Evolutionary conservation across 306 rosid genomes (phyloP).

Genomic region (Hylodesmum podocarpum): DNA sequence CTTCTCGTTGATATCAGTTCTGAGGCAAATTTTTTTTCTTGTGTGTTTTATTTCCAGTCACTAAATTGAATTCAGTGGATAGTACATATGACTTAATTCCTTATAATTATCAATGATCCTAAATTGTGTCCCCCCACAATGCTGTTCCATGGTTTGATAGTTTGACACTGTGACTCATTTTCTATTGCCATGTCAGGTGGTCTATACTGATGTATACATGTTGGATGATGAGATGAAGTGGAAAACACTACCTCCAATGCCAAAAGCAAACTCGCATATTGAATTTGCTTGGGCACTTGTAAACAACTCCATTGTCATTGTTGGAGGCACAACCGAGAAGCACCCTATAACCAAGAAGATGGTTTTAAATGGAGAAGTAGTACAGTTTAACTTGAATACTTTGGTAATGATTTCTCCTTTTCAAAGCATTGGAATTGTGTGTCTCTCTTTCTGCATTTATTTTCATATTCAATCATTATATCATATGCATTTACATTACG

Average conservation of each 20-base stretch:
- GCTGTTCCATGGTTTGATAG: background rate
- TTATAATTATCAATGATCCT: background rate
- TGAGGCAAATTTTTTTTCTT: background rate
- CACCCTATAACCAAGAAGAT: slow-evolving; percentile 83
- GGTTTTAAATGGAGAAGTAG: slow-evolving; percentile 86
- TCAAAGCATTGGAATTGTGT: background rate
- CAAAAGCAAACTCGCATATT: slow-evolving; percentile 86
- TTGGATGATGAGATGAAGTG: slow-evolving; percentile 87
- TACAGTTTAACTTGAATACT: slow-evolving; percentile 72
- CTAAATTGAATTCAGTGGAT: background rate
- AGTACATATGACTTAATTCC: background rate
- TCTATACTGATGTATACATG: slow-evolving; percentile 77
- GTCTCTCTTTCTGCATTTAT: slow-evolving; percentile 24
- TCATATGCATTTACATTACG: background rate
- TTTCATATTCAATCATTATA: slow-evolving; percentile 12
- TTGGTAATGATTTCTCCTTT: slow-evolving; percentile 50
- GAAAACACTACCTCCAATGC: slow-evolving; percentile 78
- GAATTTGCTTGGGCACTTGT: slow-evolving; percentile 86
- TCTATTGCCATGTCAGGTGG: slow-evolving; percentile 62
- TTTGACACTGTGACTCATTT: background rate
- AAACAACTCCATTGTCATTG: slow-evolving; percentile 73
- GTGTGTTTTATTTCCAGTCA: background rate
- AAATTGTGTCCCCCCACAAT: background rate
- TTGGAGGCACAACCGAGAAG: slow-evolving; percentile 94
- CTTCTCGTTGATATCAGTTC: slow-evolving; percentile 2